Conservation (phyloP, 805 yeast genomes). For the Ogataea pilisensis region DNA sequence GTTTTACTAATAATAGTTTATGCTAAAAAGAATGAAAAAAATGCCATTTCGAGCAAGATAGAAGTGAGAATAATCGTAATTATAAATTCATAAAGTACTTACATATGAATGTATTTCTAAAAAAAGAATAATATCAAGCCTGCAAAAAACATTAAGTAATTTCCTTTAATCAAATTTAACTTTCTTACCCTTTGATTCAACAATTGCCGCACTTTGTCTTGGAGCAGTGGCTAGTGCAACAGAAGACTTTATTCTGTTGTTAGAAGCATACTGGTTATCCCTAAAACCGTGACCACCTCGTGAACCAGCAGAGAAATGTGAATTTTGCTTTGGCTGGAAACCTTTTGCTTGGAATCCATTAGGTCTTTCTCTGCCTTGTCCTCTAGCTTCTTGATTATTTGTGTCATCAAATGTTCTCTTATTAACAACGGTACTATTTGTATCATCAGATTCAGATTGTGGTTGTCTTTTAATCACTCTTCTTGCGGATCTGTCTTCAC, state of each 20-base stretch:
- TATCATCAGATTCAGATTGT: slow-evolving; percentile 2
- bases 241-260: slow-evolving; percentile 65
- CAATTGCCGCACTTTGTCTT: slow-evolving; percentile 86
- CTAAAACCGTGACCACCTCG: slow-evolving; percentile 13
- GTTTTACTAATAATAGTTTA: too few relatives aligned
- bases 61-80: too few relatives aligned
- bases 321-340: slow-evolving; percentile 21
- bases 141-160: too few relatives aligned
- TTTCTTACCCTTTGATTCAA: slow-evolving; percentile 87
- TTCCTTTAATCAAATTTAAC: slow-evolving; percentile 64
- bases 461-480: slow-evolving; percentile 20
- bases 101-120: too few relatives aligned
- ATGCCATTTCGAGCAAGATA: too few relatives aligned
- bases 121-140: too few relatives aligned
- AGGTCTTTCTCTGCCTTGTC: slow-evolving; percentile 17
- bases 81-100: too few relatives aligned
- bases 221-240: slow-evolving; percentile 84
- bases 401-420: slow-evolving; percentile 1
- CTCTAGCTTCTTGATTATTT: slow-evolving; percentile 3
- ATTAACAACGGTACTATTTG: neutral
- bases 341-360: slow-evolving; percentile 27
- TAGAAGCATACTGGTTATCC: slow-evolving; percentile 23
- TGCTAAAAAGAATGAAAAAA: too few relatives aligned
- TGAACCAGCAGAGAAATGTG: neutral
- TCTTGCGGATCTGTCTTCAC: slow-evolving; percentile 79